A percentile compares a stretch with the other conserved stretches of the same genome.
These are phyloP conservation scores for Xerophyta viscosa DNA, from an alignment of 106 monocot species.

Conservation along the genomic window DNA sequence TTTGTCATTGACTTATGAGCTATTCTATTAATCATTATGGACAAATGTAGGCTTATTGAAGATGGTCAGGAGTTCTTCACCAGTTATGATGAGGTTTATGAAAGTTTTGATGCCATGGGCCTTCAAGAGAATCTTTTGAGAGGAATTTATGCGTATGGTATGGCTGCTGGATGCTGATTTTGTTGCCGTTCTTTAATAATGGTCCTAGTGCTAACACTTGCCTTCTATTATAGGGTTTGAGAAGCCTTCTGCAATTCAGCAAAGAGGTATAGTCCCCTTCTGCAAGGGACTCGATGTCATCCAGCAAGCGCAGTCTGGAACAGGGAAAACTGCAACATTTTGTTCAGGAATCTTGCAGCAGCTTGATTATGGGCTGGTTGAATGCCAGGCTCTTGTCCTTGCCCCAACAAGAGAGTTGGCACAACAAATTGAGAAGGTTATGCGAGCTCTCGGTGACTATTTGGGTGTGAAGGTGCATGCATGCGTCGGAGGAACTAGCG, in stretches of 20 bases:
- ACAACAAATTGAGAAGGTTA: slow-evolving; percentile 7
- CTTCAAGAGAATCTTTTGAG: slow-evolving; percentile 5
- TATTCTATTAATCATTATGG: too few species aligned
- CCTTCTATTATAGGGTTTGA: slow-evolving; percentile 3
- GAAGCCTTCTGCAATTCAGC: slow-evolving; percentile 13
- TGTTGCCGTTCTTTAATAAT: background rate
- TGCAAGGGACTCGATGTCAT: slow-evolving; percentile 9
- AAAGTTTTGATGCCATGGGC: slow-evolving; percentile 8
- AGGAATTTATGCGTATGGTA: slow-evolving; percentile 12
- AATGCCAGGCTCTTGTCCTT: slow-evolving; percentile 5
- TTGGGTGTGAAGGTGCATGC: slow-evolving; percentile 3
- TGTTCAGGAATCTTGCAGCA: slow-evolving; percentile 12
- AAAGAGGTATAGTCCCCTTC: slow-evolving; percentile 8
- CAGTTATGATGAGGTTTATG: slow-evolving; percentile 4
- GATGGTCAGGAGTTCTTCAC: slow-evolving; percentile 2
- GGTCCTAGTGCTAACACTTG: background rate
- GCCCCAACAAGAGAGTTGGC: slow-evolving; percentile 7
- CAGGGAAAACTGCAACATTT: slow-evolving; percentile 10
- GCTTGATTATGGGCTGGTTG: slow-evolving; percentile 5
- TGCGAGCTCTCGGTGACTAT: slow-evolving; percentile 10
- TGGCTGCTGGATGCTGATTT: background rate
- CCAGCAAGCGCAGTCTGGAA: slow-evolving; percentile 10
- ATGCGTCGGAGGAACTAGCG: slow-evolving; percentile 10
- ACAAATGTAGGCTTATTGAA: background rate
- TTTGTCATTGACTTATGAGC: too few species aligned